Evolutionary conservation across 805 yeast genomes (phyloP), one percentile per base, ranked within the genome.

Genomic region (Schwanniomyces pseudopolymorphus): DNA sequence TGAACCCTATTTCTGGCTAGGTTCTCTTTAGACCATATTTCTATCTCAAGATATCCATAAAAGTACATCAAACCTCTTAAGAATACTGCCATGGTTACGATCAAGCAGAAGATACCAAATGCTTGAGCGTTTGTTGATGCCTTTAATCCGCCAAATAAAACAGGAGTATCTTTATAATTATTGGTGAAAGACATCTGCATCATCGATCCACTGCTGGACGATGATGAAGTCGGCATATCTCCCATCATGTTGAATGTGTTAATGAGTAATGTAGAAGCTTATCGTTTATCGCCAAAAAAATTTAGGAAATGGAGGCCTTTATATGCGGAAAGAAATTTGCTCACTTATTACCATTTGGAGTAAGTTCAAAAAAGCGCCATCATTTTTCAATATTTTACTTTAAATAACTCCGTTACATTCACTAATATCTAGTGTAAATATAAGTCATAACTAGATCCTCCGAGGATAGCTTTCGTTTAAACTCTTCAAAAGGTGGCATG

Each of bases 31-130:
- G 36, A 33, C 75, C 71, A 83, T 43, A 84, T 80, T 49, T 67
- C 72, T 46, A 79, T 82, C 53, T 84, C 88, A 45, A 84, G 54
- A 56, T 81, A 83, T 55, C 81, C 74, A 45, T 79, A 72, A 20
- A 75, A 49, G 56, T 82, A 83, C 38, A 74, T 67, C 6, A 82
- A 44, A 2, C 84, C 83, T 53, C 85, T 76, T 49, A 80, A 72
- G 39, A 74, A 67, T 56, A 84, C 78, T 0, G 81, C 78, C 1
- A 76, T 64, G 27, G 75, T 76, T 56, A 84, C 75, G 17, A 84
- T 57, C 13, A 80, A 61, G 24, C 79, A 64, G 55, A 83, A 84
- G 17, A 84, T 82, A 33, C 88, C 89, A 57, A 84, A 84, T 0
- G 85, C 87, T 28, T 73, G 74, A 11, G 71, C 85, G 16, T 75